Evolutionary conservation across 225 moss, liverwort and hornwort species (phyloP).

Genomic region (Anthoceros angustus): DNA sequence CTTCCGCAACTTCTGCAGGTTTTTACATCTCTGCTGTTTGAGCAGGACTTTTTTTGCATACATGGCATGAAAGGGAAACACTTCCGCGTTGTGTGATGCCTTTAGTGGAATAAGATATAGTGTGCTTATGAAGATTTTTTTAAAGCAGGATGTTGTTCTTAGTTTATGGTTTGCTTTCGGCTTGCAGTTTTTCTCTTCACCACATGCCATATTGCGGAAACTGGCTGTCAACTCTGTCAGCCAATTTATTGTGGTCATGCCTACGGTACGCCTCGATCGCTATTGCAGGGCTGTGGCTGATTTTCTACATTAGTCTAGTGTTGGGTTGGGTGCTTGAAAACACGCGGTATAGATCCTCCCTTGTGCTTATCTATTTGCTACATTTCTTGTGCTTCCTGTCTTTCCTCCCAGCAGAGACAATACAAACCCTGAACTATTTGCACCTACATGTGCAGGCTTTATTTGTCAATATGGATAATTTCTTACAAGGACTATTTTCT

Average conservation of each 20-base stretch:
- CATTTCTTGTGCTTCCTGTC: no score
- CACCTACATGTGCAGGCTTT: conserved; percentile 45
- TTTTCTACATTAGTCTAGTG: no score
- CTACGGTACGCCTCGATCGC: conserved; percentile 44
- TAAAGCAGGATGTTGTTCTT: not conserved
- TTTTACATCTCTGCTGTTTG: not conserved
- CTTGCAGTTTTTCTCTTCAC: conserved; percentile 82
- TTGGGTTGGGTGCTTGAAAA: no score
- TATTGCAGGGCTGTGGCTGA: no score
- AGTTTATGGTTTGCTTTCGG: conserved; percentile 5
- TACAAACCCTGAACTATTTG: no score
- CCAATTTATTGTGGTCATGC: conserved; percentile 86
- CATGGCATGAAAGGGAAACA: not conserved
- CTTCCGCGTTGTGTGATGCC: not conserved
- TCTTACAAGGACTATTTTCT: conserved; percentile 87
- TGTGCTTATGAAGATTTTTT: not conserved
- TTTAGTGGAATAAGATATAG: not conserved
- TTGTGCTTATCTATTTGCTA: no score
- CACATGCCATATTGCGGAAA: conserved; percentile 63
- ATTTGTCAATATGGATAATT: conserved; percentile 88
- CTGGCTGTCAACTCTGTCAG: conserved; percentile 77
- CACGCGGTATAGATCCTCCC: not conserved
- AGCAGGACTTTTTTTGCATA: not conserved
- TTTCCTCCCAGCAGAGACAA: not conserved
- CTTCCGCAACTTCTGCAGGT: conserved; percentile 92